phyloP scores from a whole-genome alignment of 345 rosid species.

The Rhizophora mangle region DNA sequence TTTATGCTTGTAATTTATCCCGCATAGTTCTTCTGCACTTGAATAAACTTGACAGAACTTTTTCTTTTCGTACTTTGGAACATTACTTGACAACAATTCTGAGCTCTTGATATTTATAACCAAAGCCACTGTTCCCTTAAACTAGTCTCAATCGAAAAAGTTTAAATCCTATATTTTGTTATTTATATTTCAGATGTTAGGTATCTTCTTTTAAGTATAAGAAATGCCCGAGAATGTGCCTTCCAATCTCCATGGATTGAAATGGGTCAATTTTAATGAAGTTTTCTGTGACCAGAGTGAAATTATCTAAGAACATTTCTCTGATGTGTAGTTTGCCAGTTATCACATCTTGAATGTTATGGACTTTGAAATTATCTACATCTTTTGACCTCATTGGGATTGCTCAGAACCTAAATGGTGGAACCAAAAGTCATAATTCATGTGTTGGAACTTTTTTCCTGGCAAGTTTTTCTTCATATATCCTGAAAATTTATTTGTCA shows the following conservation, averaged over 20 bases:
- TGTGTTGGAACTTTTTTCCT: background rate
- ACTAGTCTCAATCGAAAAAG: background rate
- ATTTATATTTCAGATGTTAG: too few relatives aligned
- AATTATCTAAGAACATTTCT: background rate
- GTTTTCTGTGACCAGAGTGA: background rate
- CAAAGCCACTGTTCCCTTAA: background rate
- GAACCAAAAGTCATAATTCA: background rate
- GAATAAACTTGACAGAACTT: too few relatives aligned
- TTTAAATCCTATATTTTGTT: too few relatives aligned
- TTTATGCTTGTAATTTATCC: too few relatives aligned
- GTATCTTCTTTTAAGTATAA: too few relatives aligned
- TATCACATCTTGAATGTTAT: background rate
- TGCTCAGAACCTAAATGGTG: background rate
- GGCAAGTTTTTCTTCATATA: background rate
- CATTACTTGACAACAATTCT: background rate
- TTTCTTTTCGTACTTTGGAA: too few relatives aligned
- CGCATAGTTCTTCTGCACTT: background rate
- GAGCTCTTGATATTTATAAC: background rate
- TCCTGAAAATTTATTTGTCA: background rate
- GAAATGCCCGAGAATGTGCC: background rate
- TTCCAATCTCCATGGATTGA: background rate
- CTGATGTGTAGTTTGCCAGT: background rate
- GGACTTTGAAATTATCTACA: background rate
- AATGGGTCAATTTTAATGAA: background rate
- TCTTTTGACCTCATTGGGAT: background rate